Base-by-base conservation (phyloP, 306 rosid genomes). In the Glycine tomentella region DNA sequence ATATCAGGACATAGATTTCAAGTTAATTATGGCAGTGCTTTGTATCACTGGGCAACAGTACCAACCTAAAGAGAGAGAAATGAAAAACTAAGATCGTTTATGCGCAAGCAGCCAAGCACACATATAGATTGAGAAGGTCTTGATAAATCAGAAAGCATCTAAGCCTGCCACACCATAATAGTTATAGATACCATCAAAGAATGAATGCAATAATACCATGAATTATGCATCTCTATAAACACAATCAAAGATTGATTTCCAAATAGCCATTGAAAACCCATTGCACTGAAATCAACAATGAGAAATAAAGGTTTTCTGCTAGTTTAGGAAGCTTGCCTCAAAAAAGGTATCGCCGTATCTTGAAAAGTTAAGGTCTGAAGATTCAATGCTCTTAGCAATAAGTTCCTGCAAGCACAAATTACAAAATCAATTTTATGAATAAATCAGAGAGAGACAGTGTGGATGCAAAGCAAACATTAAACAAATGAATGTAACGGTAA, bases 331-430 rank as follows among this genome's bases (percentile, higher is more conserved):
- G 66, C 89, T 78, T 90, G 73, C 98, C 97, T 94, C 98, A 71
- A 94, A 92, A 77, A 94, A 94, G 86, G 98, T 94, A 89, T 94
- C 98, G 16, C 98, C 98, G 90, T 94, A 94, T 94, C 98, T 94
- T 72, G 97, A 89, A 92, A 94, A 94, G 90, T 94, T 90, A 57
- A 92, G 97, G 87, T 92, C 97, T 49, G 98, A 87, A 84, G 95
- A 87, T 80, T 94, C 98, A 75, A 94, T 53, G 90, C 88, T 90
- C 90, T 82, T 94, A 84, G 95, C 97, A 84, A 91, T 70, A 90
- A 90, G 92, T 92, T 94, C 98, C 98, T 94, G 64, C 57, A 76
- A n/a, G 49, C 25, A 88, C 63, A 58, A n/a, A 87, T 52, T 48
- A 53, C 45, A 52, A 16, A 6, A 38, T 86, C 59, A 80, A 76